Conservation (phyloP, 257 asterid species). For the Nicotiana paniculata region DNA sequence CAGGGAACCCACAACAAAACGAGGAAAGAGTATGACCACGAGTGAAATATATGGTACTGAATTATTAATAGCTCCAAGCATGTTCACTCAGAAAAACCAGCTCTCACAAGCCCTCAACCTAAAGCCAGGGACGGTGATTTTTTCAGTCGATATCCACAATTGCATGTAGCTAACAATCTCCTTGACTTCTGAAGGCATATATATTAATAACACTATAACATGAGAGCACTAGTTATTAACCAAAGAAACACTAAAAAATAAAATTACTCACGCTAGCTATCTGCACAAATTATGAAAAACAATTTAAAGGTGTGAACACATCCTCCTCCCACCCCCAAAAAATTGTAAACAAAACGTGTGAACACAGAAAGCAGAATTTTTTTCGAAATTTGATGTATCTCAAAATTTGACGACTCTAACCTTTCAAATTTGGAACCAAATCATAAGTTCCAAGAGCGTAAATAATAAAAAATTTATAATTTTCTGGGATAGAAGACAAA, state of each 20-base stretch:
- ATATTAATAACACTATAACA: background rate
- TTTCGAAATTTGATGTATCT: background rate
- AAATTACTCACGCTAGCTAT: background rate
- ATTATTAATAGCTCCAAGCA: background rate
- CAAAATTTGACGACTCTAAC: background rate
- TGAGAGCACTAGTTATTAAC: background rate
- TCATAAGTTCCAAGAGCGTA: background rate
- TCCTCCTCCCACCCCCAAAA: background rate
- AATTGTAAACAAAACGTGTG: background rate
- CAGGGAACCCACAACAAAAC: background rate
- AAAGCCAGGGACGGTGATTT: background rate
- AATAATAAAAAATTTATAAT: background rate
- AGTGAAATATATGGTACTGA: background rate
- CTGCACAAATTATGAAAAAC: background rate
- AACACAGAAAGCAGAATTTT: background rate
- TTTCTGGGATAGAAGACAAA: background rate
- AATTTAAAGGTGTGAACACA: background rate
- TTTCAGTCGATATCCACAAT: background rate
- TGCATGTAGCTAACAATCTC: background rate
- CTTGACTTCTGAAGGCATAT: background rate
- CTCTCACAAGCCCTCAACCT: background rate
- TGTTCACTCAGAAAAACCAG: background rate
- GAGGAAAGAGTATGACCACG: background rate
- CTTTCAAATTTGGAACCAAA: background rate
- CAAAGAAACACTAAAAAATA: background rate